These are phyloP conservation scores for Flaveria ramosissima DNA, from an alignment of 129 eudicot genomes.

Conservation along the genomic window DNA sequence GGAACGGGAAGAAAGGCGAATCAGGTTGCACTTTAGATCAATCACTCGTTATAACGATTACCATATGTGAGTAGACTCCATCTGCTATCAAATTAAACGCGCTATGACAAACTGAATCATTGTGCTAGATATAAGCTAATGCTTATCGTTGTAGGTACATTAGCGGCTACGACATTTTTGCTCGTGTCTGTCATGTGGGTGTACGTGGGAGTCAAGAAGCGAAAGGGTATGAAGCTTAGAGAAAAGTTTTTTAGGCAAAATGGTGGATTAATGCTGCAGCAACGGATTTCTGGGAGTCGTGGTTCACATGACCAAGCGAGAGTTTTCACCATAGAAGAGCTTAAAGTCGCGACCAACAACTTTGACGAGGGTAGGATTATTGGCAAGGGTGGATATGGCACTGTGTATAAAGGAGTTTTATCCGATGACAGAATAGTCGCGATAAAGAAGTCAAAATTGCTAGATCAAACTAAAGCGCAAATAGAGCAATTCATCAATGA, in stretches of 20 bases:
- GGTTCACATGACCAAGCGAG: conserved; percentile 29
- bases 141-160: conserved; percentile 18
- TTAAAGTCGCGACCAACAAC: conserved; percentile 54
- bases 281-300: conserved; percentile 30
- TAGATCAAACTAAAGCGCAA: conserved; percentile 44
- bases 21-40: conserved; percentile 20
- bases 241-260: conserved; percentile 47
- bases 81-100: background rate
- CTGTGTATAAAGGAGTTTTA: conserved; percentile 45
- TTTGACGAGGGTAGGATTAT: conserved; percentile 40
- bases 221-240: conserved; percentile 22
- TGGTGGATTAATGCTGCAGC: conserved; percentile 41
- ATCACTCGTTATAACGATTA: conserved; percentile 4
- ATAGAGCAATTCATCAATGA: conserved; percentile 68
- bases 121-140: background rate
- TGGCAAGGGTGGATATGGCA: conserved; percentile 58
- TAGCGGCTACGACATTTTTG: conserved; percentile 5
- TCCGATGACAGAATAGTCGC: conserved; percentile 45
- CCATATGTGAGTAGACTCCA: conserved; percentile 14
- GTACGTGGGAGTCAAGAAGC: conserved; percentile 29
- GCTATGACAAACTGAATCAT: background rate
- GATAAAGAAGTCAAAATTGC: conserved; percentile 46
- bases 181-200: conserved; percentile 25
- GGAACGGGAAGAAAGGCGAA: conserved; percentile 6
- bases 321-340: conserved; percentile 45